phyloP scores from a whole-genome alignment of 106 monocot genomes.

The Dendrobium officinale region DNA sequence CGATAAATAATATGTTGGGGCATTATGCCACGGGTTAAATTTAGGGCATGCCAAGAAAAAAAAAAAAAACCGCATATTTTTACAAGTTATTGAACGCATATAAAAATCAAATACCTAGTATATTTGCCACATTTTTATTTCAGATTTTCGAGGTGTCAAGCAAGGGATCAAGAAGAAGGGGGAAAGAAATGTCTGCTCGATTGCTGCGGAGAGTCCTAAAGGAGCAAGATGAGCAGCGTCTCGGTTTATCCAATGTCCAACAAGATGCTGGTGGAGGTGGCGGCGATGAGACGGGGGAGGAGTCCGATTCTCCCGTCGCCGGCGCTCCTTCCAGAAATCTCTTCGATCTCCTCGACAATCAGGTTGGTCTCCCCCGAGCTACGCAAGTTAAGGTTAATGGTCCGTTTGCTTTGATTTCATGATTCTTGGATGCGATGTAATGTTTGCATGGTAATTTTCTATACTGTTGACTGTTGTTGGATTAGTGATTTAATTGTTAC shows the following conservation, averaged over 20 bases:
- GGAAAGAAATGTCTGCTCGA: slow-evolving; percentile 20
- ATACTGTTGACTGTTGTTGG: not conserved
- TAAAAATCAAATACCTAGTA: too few species aligned
- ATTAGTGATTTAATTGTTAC: not conserved
- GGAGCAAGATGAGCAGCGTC: slow-evolving; percentile 6
- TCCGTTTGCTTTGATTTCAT: not conserved
- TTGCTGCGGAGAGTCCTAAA: slow-evolving; percentile 21
- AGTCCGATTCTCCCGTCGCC: slow-evolving; percentile 5
- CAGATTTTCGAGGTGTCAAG: not conserved
- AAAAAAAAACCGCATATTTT: too few species aligned
- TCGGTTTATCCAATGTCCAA: not conserved
- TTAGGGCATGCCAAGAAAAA: too few species aligned
- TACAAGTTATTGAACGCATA: too few species aligned
- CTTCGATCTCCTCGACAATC: slow-evolving; percentile 19
- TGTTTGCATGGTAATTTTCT: not conserved
- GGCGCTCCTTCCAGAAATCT: slow-evolving; percentile 16
- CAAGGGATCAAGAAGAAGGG: too few species aligned
- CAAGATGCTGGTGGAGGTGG: not conserved
- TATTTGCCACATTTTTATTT: not conserved
- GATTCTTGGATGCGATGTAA: not conserved
- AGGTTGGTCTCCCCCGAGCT: not conserved
- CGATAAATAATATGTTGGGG: too few species aligned
- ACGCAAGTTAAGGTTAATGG: not conserved
- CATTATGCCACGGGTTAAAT: too few species aligned
- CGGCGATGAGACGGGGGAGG: not conserved